These are phyloP conservation scores for Venustampulla echinocandica DNA, from an alignment of 495 filamentous ascomycete genomes.

Conservation along the genomic window DNA sequence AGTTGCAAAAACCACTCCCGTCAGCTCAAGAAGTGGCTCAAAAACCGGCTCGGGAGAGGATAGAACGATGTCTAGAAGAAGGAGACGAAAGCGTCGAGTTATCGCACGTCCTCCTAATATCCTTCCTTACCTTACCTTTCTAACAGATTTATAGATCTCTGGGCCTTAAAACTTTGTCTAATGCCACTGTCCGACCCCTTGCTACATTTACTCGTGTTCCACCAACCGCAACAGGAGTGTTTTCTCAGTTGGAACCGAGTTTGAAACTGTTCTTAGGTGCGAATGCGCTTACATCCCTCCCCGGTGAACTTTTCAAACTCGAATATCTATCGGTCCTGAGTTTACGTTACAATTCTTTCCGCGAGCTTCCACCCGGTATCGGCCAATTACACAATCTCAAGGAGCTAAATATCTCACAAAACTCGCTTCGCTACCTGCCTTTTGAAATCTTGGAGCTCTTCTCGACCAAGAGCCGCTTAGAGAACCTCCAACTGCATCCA, in stretches of 20 bases:
- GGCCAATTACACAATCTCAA: slow-evolving; percentile 52
- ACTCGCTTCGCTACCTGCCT: slow-evolving; percentile 58
- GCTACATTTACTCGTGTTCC: slow-evolving; percentile 49
- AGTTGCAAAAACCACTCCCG: slow-evolving; percentile 13
- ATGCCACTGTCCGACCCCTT: slow-evolving; percentile 45
- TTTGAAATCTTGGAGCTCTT: slow-evolving; percentile 60
- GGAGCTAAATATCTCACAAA: slow-evolving; percentile 63
- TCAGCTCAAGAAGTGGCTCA: slow-evolving; percentile 28
- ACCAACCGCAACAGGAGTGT: slow-evolving; percentile 11
- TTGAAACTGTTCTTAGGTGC: slow-evolving; percentile 56
- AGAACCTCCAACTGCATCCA: slow-evolving; percentile 32
- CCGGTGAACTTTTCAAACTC: slow-evolving; percentile 43
- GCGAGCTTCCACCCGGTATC: slow-evolving; percentile 55
- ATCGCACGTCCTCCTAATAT: slow-evolving; percentile 34
- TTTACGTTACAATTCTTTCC: slow-evolving; percentile 61
- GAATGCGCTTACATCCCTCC: slow-evolving; percentile 47
- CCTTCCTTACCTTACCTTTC: neutral
- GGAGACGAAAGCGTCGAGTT: slow-evolving; percentile 56
- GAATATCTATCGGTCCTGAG: slow-evolving; percentile 57
- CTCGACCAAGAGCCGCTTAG: slow-evolving; percentile 29
- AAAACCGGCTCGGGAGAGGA: slow-evolving; percentile 24
- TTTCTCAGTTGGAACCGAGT: slow-evolving; percentile 32
- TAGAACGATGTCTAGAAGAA: slow-evolving; percentile 51
- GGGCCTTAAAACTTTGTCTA: slow-evolving; percentile 31
- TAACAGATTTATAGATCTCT: slow-evolving; percentile 24